Percentiles rank a stretch among this genome's conserved stretches.
Evolutionary conservation across 257 asterid genomes (phyloP).

Genomic region (Capsicum rhomboideum): DNA sequence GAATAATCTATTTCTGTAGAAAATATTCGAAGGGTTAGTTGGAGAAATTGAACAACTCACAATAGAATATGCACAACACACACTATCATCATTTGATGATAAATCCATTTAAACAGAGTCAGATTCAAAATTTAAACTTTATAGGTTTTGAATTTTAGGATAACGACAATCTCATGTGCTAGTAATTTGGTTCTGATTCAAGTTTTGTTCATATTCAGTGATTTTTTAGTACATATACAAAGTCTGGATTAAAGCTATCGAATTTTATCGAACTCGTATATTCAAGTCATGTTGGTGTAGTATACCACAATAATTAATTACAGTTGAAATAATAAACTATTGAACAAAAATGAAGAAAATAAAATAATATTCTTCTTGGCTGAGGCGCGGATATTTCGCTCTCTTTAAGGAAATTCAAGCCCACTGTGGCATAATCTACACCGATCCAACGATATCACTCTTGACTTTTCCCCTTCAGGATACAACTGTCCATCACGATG

Average conservation of each 20-base stretch:
- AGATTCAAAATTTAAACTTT: fast-evolving
- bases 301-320: too few relatives aligned
- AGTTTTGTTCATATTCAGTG: neutral
- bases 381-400: too few relatives aligned
- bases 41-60: neutral
- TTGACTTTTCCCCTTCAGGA: too few relatives aligned
- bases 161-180: neutral
- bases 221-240: neutral
- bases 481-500: too few relatives aligned
- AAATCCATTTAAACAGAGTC: neutral
- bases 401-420: too few relatives aligned
- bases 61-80: neutral
- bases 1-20: neutral
- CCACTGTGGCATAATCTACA: too few relatives aligned
- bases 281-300: too few relatives aligned
- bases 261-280: fast-evolving
- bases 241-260: neutral
- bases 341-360: too few relatives aligned
- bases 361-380: too few relatives aligned
- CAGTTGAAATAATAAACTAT: neutral
- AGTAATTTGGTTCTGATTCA: neutral
- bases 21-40: neutral
- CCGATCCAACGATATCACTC: too few relatives aligned
- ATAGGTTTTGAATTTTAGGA: neutral
- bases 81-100: neutral